Evolutionary conservation across 148 eudicot species (phyloP).

Genomic region (Rhododendron ovatum): DNA sequence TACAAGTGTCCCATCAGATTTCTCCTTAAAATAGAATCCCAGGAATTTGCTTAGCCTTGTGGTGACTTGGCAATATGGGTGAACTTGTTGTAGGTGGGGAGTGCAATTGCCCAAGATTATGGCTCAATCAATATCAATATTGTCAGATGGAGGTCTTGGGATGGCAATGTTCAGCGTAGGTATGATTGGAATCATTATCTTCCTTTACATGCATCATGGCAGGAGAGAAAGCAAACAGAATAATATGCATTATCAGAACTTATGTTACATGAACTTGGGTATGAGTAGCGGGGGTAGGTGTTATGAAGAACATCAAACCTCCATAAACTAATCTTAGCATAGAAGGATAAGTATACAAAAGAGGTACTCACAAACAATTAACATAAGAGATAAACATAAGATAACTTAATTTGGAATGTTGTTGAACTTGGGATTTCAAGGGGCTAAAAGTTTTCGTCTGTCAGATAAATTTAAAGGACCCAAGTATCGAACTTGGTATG

Average conservation of each 20-base stretch:
- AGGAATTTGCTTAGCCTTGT: not conserved
- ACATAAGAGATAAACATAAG: not conserved
- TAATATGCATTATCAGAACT: not conserved
- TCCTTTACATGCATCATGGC: not conserved
- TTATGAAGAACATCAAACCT: not conserved
- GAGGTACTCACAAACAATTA: not conserved
- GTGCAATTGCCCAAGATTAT: slow-evolving; percentile 41
- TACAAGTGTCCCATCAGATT: not conserved
- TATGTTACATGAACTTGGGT: not conserved
- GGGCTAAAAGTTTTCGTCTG: not conserved
- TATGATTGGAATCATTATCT: slow-evolving; percentile 4
- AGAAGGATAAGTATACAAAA: not conserved
- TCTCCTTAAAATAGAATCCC: not conserved
- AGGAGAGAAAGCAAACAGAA: not conserved
- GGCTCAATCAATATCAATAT: slow-evolving; percentile 32
- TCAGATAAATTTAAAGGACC: not conserved
- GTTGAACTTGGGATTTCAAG: not conserved
- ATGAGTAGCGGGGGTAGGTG: not conserved
- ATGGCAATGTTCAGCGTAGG: slow-evolving; percentile 74
- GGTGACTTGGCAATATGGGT: not conserved
- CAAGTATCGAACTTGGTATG: not conserved
- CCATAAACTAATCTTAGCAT: not conserved
- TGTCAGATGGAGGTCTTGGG: slow-evolving; percentile 55
- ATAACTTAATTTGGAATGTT: not conserved
- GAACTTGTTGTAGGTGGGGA: slow-evolving; percentile 30